phyloP scores from a whole-genome alignment of 257 asterid genomes.

The Solanum clarkiae region DNA sequence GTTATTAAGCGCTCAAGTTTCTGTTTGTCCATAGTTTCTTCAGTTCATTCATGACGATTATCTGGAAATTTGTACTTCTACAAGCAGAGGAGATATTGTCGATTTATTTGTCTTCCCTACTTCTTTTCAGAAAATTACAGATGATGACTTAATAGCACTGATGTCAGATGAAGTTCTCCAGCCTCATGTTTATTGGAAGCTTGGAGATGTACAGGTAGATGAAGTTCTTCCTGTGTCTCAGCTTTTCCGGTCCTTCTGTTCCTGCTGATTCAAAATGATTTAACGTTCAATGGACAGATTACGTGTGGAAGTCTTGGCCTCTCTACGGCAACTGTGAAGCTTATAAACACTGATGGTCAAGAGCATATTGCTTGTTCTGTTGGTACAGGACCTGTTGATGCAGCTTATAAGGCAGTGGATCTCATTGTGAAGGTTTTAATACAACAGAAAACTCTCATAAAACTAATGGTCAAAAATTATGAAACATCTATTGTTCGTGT shows the following conservation, averaged over 20 bases:
- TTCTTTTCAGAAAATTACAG: slow-evolving; percentile 44
- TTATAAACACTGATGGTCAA: slow-evolving; percentile 42
- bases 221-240: not conserved
- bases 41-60: not conserved
- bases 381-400: slow-evolving; percentile 98
- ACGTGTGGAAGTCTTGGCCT: slow-evolving; percentile 92
- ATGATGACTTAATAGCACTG: slow-evolving; percentile 74
- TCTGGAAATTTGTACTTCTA: not conserved
- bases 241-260: not conserved
- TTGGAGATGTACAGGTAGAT: slow-evolving; percentile 68
- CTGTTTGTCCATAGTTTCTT: not conserved
- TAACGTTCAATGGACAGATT: slow-evolving; percentile 30
- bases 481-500: not conserved
- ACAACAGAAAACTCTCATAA: not conserved
- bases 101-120: not conserved
- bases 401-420: slow-evolving; percentile 88
- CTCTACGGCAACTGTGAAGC: slow-evolving; percentile 91
- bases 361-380: slow-evolving; percentile 73
- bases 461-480: not conserved
- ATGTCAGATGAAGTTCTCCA: slow-evolving; percentile 84
- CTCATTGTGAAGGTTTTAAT: slow-evolving; percentile 56
- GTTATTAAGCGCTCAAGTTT: not conserved
- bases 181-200: slow-evolving; percentile 67
- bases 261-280: not conserved
- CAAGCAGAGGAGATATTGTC: not conserved